Evolutionary conservation across 257 asterid species (phyloP).

Genomic region (Rhazya stricta): DNA sequence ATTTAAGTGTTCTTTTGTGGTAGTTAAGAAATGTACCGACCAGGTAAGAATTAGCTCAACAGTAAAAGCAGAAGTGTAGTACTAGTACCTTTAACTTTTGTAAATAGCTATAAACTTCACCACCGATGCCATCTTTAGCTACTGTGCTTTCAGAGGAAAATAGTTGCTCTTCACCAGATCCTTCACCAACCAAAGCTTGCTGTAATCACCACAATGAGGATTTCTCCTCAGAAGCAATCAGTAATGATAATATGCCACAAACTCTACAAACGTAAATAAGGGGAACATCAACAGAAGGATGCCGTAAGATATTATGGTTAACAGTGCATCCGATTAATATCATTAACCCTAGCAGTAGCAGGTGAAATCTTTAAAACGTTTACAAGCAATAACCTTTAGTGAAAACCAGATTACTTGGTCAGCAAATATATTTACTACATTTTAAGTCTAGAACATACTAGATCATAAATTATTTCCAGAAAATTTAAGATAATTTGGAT

Average conservation of each 20-base stretch:
- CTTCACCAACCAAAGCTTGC: slow-evolving; percentile 99
- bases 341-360: not conserved
- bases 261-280: not conserved
- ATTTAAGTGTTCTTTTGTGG: not conserved
- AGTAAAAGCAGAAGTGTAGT: slow-evolving; percentile 12
- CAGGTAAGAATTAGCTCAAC: not conserved
- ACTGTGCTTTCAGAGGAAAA: slow-evolving; percentile 57
- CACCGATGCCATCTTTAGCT: slow-evolving; percentile 44
- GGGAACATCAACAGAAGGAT: not conserved
- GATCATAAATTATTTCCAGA: not conserved
- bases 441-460: not conserved
- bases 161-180: slow-evolving; percentile 78
- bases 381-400: not conserved
- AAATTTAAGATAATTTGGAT: not conserved
- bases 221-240: not conserved
- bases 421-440: not conserved
- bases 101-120: slow-evolving; percentile 63
- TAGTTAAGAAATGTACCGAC: not conserved
- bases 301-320: not conserved
- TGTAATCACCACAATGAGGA: slow-evolving; percentile 32
- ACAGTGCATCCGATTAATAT: not conserved
- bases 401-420: not conserved
- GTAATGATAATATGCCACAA: not conserved
- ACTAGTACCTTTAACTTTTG: slow-evolving; percentile 67
- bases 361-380: not conserved